A percentile compares a stretch with the other conserved stretches of the same genome.
phyloP scores from a whole-genome alignment of 2,329 filamentous ascomycete genomes.

The Fusarium nygamai region DNA sequence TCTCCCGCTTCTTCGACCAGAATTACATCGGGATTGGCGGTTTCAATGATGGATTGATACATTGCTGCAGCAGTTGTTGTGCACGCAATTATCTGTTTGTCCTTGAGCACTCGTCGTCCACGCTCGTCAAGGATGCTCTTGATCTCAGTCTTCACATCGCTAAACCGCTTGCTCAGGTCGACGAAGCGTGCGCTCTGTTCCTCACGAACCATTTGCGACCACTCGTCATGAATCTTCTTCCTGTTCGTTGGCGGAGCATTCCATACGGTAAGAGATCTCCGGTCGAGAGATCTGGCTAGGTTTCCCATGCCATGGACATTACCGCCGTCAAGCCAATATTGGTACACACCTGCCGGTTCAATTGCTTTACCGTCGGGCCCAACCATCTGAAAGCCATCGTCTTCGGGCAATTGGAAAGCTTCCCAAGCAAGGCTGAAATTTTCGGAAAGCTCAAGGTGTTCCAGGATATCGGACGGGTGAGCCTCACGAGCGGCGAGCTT shows the following conservation, averaged over 20 bases:
- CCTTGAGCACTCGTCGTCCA: constrained; percentile 56
- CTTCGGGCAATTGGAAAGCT: constrained; percentile 63
- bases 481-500: constrained; percentile 14
- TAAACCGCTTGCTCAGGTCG: constrained; percentile 52
- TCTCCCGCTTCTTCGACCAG: constrained; percentile 80
- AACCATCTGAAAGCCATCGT: constrained; percentile 58
- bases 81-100: constrained; percentile 71
- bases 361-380: constrained; percentile 58
- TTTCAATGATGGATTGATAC: constrained; percentile 63
- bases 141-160: constrained; percentile 53
- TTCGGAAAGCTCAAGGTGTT: constrained; percentile 62
- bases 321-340: constrained; percentile 23
- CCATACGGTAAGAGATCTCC: constrained; percentile 60
- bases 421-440: constrained; percentile 62
- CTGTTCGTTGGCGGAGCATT: too few species aligned
- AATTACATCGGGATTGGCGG: constrained; percentile 66
- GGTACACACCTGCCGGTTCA: constrained; percentile 31
- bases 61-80: constrained; percentile 78
- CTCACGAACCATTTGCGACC: constrained; percentile 57
- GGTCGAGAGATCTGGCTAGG: constrained; percentile 28
- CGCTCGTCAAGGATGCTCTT: constrained; percentile 56
- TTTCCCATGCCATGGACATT: neutral
- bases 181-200: constrained; percentile 60
- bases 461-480: constrained; percentile 47
- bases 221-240: too few species aligned